A percentile compares a stretch with the other conserved stretches of the same genome.
Conservation (phyloP, 192 early-diverging fungal species). For the Thamnidium elegans region DNA sequence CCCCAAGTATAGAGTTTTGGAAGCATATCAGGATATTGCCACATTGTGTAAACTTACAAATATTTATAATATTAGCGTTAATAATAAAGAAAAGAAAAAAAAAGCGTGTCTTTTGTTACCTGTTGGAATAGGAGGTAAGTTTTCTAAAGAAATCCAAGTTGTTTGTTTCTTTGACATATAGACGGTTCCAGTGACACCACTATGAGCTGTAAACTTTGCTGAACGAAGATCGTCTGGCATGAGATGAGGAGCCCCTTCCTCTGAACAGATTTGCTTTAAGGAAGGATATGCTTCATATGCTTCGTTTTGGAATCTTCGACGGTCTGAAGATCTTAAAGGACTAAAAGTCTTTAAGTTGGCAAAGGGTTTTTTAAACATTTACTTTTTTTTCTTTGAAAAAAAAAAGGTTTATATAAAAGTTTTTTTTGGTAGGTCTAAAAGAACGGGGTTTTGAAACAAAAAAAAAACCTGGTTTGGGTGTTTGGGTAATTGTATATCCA, state of each 20-base stretch:
- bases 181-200: slow-evolving; percentile 60
- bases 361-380: slow-evolving; percentile 82
- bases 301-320: slow-evolving; percentile 63
- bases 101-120: too few species aligned
- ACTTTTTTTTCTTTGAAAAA: too few species aligned
- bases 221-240: slow-evolving; percentile 57
- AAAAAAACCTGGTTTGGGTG: too few species aligned
- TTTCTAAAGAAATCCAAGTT: slow-evolving; percentile 61
- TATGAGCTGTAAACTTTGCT: slow-evolving; percentile 66
- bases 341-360: slow-evolving; percentile 66
- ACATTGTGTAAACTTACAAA: slow-evolving; percentile 70
- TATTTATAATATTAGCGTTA: neutral
- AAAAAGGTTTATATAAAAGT: too few species aligned
- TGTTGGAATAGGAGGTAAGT: slow-evolving; percentile 58
- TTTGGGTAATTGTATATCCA: too few species aligned
- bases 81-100: slow-evolving; percentile 1
- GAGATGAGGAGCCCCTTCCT: slow-evolving; percentile 37
- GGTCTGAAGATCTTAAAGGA: slow-evolving; percentile 63
- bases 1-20: slow-evolving; percentile 66
- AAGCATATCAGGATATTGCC: slow-evolving; percentile 65
- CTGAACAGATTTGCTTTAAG: slow-evolving; percentile 36
- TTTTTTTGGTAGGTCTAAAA: too few species aligned
- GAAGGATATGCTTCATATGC: slow-evolving; percentile 51
- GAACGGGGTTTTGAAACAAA: too few species aligned
- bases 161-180: slow-evolving; percentile 62